A percentile compares a stretch with the other conserved stretches of the same genome.
These are phyloP conservation scores for Hyaloscypha variabilis DNA, from an alignment of 495 filamentous ascomycete species.

Conservation along the genomic window DNA sequence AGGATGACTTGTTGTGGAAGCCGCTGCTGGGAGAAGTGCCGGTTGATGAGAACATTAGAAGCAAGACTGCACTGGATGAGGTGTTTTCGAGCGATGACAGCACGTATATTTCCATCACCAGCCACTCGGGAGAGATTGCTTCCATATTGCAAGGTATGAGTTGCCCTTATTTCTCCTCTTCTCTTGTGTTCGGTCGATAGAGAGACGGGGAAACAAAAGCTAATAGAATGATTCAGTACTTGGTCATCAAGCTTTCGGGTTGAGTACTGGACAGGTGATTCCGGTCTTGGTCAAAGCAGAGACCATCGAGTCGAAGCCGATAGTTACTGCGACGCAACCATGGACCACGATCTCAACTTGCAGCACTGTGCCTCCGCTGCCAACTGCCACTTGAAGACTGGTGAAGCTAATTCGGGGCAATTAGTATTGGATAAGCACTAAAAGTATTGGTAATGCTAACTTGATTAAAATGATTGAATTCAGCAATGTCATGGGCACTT, in stretches of 20 bases:
- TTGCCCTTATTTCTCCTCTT: not conserved
- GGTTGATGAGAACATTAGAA: slow-evolving; percentile 56
- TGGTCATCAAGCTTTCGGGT: slow-evolving; percentile 60
- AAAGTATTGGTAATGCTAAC: too few species aligned
- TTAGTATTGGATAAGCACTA: too few species aligned
- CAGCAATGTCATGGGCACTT: too few species aligned
- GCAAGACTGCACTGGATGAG: slow-evolving; percentile 58
- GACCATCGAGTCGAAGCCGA: slow-evolving; percentile 10
- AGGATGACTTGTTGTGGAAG: slow-evolving; percentile 63
- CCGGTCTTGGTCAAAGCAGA: slow-evolving; percentile 66
- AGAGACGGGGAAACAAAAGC: not conserved
- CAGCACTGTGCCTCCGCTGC: slow-evolving; percentile 6
- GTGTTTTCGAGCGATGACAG: slow-evolving; percentile 61
- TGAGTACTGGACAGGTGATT: slow-evolving; percentile 70
- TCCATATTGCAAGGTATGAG: slow-evolving; percentile 52
- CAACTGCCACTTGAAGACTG: not conserved
- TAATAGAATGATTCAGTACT: slow-evolving; percentile 38
- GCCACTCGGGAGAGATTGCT: slow-evolving; percentile 67
- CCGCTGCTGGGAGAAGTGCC: slow-evolving; percentile 54
- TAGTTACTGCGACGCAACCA: slow-evolving; percentile 8
- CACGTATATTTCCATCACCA: slow-evolving; percentile 66
- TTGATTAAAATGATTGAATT: too few species aligned
- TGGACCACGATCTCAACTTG: slow-evolving; percentile 29
- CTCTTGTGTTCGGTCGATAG: not conserved
- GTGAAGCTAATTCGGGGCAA: not conserved